Conservation (phyloP, 805 yeast species). For the Candida ovalis region DNA sequence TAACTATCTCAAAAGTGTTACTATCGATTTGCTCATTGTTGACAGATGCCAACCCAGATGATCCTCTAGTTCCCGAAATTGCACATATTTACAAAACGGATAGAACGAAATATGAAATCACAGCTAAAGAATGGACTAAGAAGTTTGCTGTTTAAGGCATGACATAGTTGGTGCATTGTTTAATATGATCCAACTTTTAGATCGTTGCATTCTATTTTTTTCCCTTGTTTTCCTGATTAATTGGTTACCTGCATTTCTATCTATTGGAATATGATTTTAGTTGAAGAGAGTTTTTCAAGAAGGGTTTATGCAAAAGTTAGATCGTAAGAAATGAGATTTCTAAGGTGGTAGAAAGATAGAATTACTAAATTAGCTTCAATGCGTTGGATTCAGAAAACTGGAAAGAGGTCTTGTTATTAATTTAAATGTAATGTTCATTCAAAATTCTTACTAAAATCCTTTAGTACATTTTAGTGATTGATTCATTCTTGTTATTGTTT, state of each 20-base stretch:
- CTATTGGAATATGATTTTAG: background rate
- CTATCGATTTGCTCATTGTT: constrained; percentile 91
- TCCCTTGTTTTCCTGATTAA: background rate
- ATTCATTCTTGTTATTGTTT: too few species aligned
- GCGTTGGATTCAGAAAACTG: background rate
- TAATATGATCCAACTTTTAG: background rate
- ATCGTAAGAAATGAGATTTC: background rate
- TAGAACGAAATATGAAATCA: constrained; percentile 89
- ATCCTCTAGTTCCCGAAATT: constrained; percentile 97
- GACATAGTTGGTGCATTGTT: background rate
- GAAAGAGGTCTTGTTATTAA: background rate
- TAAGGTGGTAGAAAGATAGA: background rate
- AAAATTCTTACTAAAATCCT: too few species aligned
- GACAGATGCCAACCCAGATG: constrained; percentile 98
- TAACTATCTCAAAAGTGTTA: constrained; percentile 92
- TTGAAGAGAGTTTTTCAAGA: background rate
- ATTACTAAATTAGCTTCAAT: background rate
- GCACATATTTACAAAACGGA: constrained; percentile 96
- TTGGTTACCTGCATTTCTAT: background rate
- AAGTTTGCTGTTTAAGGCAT: constrained; percentile 78
- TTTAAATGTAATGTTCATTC: background rate
- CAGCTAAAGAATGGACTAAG: constrained; percentile 98
- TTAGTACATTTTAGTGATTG: too few species aligned
- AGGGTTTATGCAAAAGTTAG: background rate
- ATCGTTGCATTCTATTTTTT: background rate